Base-by-base conservation (phyloP, 345 rosid genomes). In the Populus tremula region DNA sequence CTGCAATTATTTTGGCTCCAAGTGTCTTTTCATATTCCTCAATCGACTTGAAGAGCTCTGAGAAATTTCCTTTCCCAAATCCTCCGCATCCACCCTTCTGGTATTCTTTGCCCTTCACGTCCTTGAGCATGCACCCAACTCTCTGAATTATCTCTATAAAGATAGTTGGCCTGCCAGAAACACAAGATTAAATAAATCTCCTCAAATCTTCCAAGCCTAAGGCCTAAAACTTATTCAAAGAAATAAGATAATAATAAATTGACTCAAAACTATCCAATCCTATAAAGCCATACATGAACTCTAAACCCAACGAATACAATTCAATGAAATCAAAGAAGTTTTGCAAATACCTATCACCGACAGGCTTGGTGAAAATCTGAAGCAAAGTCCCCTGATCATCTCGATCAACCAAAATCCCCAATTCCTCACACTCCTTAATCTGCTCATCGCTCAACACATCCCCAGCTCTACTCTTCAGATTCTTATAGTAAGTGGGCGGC, bases 41-140 rank as follows among this genome's bases (percentile, higher is more conserved):
- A 23, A 94, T 91, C 75, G 97, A 93, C 85, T 89, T 94, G 85
- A 93, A 94, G 78, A 94, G 96, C 88, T 89, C 97, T 2, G 97
- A 90, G 79, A 94, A 93, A 85, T 94, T 93, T 49, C 98, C 98
- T 80, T 94, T 94, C 47, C 98, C 98, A 45, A 94, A 94, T 2
- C 97, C 98, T 29, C 98, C 98, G 29, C 98, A 93, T 53, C 97
- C 98, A 33, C 98, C 97, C 81, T 90, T 94, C 83, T 93, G 97
- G 79, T 90, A 90, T 35, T 29, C 82, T 79, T 86, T 91, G 70
- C 97, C 98, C 50, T 82, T 74, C 39, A 90, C 90, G 76, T 93
- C 95, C 81, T 86, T 82, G 43, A 83, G 76, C 93, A 89, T 89
- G 80, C 98, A 94, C 67, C 97, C 98, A 2, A 93, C 49, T 76